phyloP scores from a whole-genome alignment of 2,329 filamentous ascomycete species.

The Alternaria arbusti region DNA sequence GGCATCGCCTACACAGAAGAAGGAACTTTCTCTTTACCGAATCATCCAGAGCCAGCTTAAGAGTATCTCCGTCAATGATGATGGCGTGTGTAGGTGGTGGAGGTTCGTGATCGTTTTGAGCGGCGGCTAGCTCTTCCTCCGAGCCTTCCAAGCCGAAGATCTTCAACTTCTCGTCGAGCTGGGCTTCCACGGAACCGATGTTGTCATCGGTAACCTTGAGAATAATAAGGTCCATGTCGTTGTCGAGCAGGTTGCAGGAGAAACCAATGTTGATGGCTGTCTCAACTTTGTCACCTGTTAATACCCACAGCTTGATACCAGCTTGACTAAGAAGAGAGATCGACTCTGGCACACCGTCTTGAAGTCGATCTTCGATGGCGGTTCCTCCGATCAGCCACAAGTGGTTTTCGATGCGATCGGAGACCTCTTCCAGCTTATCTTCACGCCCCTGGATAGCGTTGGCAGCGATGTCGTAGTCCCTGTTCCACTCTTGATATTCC shows the following conservation, averaged over 20 bases:
- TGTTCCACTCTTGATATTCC: constrained; percentile 85
- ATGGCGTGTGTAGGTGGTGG: constrained; percentile 88
- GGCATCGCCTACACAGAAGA: constrained; percentile 94
- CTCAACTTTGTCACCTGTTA: constrained; percentile 98
- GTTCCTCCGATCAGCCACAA: constrained; percentile 89
- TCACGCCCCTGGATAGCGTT: constrained; percentile 85
- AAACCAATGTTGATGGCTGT: constrained; percentile 99
- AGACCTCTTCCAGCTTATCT: constrained; percentile 87
- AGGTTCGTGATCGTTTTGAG: constrained; percentile 82
- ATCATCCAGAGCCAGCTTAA: constrained; percentile 86
- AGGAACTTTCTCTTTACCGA: constrained; percentile 88
- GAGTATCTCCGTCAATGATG: constrained; percentile 91
- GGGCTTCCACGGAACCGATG: constrained; percentile 66
- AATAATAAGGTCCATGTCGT: constrained; percentile 95
- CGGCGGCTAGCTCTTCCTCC: constrained; percentile 81
- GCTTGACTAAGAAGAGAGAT: constrained; percentile 89
- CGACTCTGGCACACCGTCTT: constrained; percentile 95
- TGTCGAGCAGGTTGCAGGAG: constrained; percentile 95
- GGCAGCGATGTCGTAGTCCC: constrained; percentile 85
- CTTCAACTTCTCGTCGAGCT: constrained; percentile 75
- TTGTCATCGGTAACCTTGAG: constrained; percentile 83
- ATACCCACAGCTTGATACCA: constrained; percentile 97
- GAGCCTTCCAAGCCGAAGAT: constrained; percentile 81
- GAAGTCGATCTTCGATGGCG: constrained; percentile 94
- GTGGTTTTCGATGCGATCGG: constrained; percentile 89